Conservation (phyloP, 306 rosid genomes). For the Ormosia emarginata region DNA sequence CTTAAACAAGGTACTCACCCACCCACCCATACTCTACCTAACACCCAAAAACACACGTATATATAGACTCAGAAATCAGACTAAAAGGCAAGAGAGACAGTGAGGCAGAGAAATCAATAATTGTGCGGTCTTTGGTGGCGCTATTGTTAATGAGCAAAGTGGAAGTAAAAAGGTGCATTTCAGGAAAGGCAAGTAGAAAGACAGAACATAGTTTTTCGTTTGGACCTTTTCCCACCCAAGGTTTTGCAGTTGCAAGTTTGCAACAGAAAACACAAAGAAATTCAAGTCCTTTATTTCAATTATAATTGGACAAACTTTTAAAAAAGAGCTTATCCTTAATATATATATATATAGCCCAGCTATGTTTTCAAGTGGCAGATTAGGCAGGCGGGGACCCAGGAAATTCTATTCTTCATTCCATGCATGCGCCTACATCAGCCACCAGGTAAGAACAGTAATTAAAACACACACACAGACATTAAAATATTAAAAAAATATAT, state of each 20-base stretch:
- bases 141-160: conserved; percentile 22
- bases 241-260: conserved; percentile 22
- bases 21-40: not conserved
- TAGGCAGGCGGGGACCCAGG: not conserved
- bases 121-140: conserved; percentile 58
- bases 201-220: conserved; percentile 35
- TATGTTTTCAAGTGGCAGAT: conserved; percentile 1
- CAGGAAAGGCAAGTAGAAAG: conserved; percentile 37
- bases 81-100: conserved; percentile 16
- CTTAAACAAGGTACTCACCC: not conserved
- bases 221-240: conserved; percentile 35
- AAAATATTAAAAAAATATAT: not conserved
- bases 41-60: not conserved
- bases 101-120: not conserved
- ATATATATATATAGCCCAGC: not conserved
- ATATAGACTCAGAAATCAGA: not conserved
- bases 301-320: not conserved
- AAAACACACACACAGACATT: not conserved
- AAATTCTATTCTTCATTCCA: not conserved
- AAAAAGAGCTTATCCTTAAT: conserved; percentile 8
- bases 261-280: not conserved
- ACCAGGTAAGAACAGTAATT: not conserved
- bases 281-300: not conserved
- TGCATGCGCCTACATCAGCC: not conserved
- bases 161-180: conserved; percentile 33